Evolutionary conservation across 1,284 basidiomycete species (phyloP).

Genomic region (Athelia psychrophila): DNA sequence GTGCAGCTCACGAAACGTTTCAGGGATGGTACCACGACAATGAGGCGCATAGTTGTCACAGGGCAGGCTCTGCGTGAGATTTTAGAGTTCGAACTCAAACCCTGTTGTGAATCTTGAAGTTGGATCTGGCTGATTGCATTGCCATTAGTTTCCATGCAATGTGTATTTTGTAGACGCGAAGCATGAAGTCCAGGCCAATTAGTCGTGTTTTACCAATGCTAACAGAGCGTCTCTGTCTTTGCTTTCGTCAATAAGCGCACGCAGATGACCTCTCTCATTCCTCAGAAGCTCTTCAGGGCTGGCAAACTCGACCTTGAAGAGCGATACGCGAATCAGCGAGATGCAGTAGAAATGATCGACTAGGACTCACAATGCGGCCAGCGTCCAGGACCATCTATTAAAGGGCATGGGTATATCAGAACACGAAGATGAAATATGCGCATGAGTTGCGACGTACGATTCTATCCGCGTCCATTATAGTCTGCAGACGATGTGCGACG

Average conservation of each 20-base stretch:
- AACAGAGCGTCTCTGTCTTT: slow-evolving; percentile 31
- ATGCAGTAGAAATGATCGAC: neutral
- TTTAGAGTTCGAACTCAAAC: too few species aligned
- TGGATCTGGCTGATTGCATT: too few species aligned
- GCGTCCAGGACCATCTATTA: slow-evolving; percentile 31
- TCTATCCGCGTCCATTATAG: slow-evolving; percentile 32
- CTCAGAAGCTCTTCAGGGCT: slow-evolving; percentile 26
- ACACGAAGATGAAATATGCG: neutral
- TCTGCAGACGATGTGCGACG: slow-evolving; percentile 33
- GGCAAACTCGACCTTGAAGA: slow-evolving; percentile 28
- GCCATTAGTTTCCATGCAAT: too few species aligned
- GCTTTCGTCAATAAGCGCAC: slow-evolving; percentile 32
- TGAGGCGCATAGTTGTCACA: too few species aligned
- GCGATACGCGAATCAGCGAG: neutral
- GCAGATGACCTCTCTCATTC: slow-evolving; percentile 29
- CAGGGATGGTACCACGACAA: too few species aligned
- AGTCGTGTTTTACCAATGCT: slow-evolving; percentile 4
- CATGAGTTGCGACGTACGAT: slow-evolving; percentile 17
- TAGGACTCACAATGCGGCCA: slow-evolving; percentile 18
- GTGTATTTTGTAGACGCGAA: too few species aligned
- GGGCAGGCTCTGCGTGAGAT: too few species aligned
- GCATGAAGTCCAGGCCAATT: too few species aligned
- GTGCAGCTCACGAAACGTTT: too few species aligned
- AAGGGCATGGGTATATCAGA: neutral
- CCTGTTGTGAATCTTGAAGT: too few species aligned